Evolutionary conservation across 148 eudicot species (phyloP), one percentile per base, ranked within the genome.

Genomic region (Camellia japonica): DNA sequence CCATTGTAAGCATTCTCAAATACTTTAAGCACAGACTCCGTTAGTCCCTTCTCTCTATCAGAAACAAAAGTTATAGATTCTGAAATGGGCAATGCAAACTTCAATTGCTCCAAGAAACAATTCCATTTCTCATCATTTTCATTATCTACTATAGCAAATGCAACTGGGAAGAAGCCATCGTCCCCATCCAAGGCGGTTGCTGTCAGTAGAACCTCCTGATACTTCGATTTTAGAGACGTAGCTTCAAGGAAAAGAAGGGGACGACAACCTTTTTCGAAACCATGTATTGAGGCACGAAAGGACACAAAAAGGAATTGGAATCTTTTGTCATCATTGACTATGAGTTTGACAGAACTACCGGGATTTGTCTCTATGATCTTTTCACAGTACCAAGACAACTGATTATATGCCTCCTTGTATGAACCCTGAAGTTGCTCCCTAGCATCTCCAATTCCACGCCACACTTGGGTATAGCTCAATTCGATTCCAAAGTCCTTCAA

Each of bases 191-290:
- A 67, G 23, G 90, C 87, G 61, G 84, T 89, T 19, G 88, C 91
- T 68, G 87, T 89, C 61, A 89, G 79, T 59, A 89, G 78, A 80
- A 77, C 77, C 73, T 89, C 91, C 47, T 86, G 86, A 74, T 84
- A 84, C 74, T 82, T 84, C 0, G 91, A 89, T 77, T 73, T 83
- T 60, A 89, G 75, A 80, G 87, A 70, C 7, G 87, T 80, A 43
- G 90, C 74, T 80, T 87, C 88, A 71, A 89, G 88, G 55, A 89
- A 89, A 73, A 89, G 79, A 73, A 89, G 89, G 74, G 91, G 90
- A 1, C 91, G 85, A 74, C 91, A 89, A 75, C 82, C 79, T 41
- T 80, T 78, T 74, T 70, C 78, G 80, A 87, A 89, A 63, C 91
- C 86, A 59, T 80, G 83, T 55, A 85, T 64, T 23, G 81, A 80